These are phyloP conservation scores for Amoeboradix gromovi DNA, from an alignment of 371 early-diverging fungal genomes.

Conservation along the genomic window DNA sequence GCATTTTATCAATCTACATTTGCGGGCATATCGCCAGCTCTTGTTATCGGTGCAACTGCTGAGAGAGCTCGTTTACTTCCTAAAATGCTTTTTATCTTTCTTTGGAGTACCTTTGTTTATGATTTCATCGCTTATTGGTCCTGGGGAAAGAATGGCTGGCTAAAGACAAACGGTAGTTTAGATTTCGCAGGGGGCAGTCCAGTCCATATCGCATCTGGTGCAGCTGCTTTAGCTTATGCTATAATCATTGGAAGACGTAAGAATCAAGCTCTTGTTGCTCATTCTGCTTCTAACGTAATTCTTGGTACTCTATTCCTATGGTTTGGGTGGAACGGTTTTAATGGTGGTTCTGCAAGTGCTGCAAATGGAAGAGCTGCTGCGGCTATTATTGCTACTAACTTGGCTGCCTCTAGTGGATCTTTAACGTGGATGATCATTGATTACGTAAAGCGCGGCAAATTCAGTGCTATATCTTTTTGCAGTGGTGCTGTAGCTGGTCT, in stretches of 20 bases:
- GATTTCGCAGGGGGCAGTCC: constrained; percentile 73
- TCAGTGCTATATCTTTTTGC: constrained; percentile 2
- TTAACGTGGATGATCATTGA: constrained; percentile 5
- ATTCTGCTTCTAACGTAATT: constrained; percentile 2
- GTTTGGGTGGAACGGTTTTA: constrained; percentile 7
- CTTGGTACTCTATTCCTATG: constrained; percentile 5
- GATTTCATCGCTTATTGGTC: constrained; percentile 5
- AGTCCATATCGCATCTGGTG: constrained; percentile 65
- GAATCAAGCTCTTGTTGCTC: constrained; percentile 3
- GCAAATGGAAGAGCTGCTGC: constrained; percentile 4
- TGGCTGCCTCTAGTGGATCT: constrained; percentile 4
- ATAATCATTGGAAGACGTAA: constrained; percentile 39
- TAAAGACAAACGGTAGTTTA: constrained; percentile 23
- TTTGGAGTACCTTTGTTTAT: constrained; percentile 5
- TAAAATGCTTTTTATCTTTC: constrained; percentile 3
- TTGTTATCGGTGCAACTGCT: constrained; percentile 4
- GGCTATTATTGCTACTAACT: constrained; percentile 4
- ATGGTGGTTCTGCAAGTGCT: constrained; percentile 4
- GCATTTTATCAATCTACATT: constrained; percentile 3
- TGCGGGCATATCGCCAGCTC: constrained; percentile 2
- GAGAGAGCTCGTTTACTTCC: constrained; percentile 3
- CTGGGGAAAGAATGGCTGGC: constrained; percentile 4
- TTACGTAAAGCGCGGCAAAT: constrained; percentile 2
- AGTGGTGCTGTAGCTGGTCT: constrained; percentile 4
- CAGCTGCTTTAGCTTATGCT: constrained; percentile 56